Conservation (phyloP, 1,139 yeast genomes). For the Kodamaea alishanica region DNA sequence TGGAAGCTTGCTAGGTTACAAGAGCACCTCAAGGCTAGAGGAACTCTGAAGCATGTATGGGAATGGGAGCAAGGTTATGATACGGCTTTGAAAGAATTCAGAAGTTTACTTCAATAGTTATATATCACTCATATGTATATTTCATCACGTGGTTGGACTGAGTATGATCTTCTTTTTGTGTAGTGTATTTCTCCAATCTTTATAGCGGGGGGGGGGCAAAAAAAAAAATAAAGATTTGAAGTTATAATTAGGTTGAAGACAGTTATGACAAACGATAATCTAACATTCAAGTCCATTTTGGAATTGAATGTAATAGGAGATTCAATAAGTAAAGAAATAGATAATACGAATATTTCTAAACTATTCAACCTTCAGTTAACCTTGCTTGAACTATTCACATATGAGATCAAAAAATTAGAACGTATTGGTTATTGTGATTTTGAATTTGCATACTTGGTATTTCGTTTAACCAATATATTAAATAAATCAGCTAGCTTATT, state of each 20-base stretch:
- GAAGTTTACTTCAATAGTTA: conserved; percentile 8
- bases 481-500: conserved; percentile 14
- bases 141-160: neutral
- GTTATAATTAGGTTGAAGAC: too few species aligned
- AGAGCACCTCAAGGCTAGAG: conserved; percentile 58
- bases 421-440: conserved; percentile 36
- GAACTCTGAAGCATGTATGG: conserved; percentile 62
- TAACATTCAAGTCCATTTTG: conserved; percentile 3
- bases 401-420: conserved; percentile 27
- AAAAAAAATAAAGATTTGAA: too few species aligned
- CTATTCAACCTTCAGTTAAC: conserved; percentile 27
- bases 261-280: too few species aligned
- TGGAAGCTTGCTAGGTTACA: conserved; percentile 52
- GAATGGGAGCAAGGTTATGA: conserved; percentile 87
- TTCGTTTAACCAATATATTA: conserved; percentile 16
- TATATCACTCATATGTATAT: neutral
- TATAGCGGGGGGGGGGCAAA: too few species aligned
- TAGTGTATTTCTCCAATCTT: neutral
- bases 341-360: conserved; percentile 12
- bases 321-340: conserved; percentile 4
- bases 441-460: conserved; percentile 35
- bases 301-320: conserved; percentile 7
- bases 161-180: neutral
- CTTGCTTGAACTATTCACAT: conserved; percentile 34
- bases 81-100: conserved; percentile 47